phyloP scores from a whole-genome alignment of 2,329 filamentous ascomycete species.

The Fusarium brachygibbosum region DNA sequence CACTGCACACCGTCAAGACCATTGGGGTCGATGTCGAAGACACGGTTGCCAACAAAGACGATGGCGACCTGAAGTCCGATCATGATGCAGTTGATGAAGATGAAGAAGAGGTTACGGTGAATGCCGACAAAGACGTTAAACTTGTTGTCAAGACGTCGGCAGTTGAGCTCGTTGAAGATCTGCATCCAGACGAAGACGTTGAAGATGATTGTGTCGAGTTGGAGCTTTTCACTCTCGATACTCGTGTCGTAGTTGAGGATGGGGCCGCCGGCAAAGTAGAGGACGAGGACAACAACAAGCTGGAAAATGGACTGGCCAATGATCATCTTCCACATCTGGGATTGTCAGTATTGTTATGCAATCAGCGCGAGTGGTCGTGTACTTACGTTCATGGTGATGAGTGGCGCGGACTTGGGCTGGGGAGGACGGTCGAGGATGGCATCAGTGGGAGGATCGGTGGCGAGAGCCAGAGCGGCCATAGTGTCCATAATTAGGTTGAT shows the following conservation, averaged over 20 bases:
- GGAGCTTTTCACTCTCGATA: conserved; percentile 60
- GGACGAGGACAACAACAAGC: conserved; percentile 80
- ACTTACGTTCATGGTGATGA: conserved; percentile 77
- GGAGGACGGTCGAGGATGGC: conserved; percentile 83
- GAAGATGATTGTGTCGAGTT: conserved; percentile 88
- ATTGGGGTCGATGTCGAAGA: conserved; percentile 77
- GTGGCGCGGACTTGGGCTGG: conserved; percentile 67
- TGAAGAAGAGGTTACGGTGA: conserved; percentile 87
- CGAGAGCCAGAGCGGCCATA: conserved; percentile 87
- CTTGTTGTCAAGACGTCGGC: conserved; percentile 91
- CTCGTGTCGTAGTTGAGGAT: conserved; percentile 45
- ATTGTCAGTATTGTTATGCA: rapidly evolving
- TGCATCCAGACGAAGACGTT: conserved; percentile 99
- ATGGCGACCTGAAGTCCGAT: conserved; percentile 90
- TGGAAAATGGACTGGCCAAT: conserved; percentile 93
- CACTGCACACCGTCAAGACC: conserved; percentile 81
- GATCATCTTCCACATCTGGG: conserved; percentile 97
- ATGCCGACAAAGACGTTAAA: conserved; percentile 97
- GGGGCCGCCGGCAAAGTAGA: conserved; percentile 80
- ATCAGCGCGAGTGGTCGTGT: rapidly evolving
- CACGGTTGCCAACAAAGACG: conserved; percentile 83
- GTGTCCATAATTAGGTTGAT: conserved; percentile 95
- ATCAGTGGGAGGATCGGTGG: conserved; percentile 87
- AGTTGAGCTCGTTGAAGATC: conserved; percentile 84
- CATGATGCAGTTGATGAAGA: conserved; percentile 87